These are phyloP conservation scores for Coemansia sp. DNA, from an alignment of 192 early-diverging fungal genomes.

Conservation along the genomic window DNA sequence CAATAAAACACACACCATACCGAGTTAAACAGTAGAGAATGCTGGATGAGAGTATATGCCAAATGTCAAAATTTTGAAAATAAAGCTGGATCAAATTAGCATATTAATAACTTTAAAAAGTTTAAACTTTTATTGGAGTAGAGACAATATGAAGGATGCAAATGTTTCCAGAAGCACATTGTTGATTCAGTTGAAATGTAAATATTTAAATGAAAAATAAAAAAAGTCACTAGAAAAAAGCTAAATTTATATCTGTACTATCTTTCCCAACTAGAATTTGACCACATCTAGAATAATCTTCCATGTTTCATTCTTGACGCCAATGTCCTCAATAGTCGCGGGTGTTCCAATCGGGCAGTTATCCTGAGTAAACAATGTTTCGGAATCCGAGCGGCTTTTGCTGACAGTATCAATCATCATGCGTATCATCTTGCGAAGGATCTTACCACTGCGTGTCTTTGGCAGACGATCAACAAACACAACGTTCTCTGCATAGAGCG, in stretches of 20 bases:
- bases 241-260: not conserved
- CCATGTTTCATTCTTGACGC: conserved; percentile 57
- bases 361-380: conserved; percentile 34
- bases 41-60: too few relatives aligned
- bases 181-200: not conserved
- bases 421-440: conserved; percentile 74
- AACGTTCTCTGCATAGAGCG: conserved; percentile 68
- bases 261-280: not conserved
- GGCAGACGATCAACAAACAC: conserved; percentile 69
- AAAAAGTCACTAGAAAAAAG: not conserved
- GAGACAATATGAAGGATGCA: too few relatives aligned
- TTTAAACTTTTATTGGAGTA: too few relatives aligned
- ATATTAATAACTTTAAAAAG: too few relatives aligned
- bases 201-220: not conserved
- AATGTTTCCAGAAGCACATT: too few relatives aligned
- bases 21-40: too few relatives aligned
- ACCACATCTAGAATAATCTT: conserved; percentile 15
- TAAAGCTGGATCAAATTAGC: too few relatives aligned
- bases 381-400: not conserved
- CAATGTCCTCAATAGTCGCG: conserved; percentile 79
- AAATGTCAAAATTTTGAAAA: too few relatives aligned
- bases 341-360: conserved; percentile 60
- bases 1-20: too few relatives aligned
- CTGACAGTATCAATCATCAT: conserved; percentile 64
- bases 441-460: conserved; percentile 85